Base-by-base conservation (phyloP, 306 rosid species). In the Begonia masoniana region DNA sequence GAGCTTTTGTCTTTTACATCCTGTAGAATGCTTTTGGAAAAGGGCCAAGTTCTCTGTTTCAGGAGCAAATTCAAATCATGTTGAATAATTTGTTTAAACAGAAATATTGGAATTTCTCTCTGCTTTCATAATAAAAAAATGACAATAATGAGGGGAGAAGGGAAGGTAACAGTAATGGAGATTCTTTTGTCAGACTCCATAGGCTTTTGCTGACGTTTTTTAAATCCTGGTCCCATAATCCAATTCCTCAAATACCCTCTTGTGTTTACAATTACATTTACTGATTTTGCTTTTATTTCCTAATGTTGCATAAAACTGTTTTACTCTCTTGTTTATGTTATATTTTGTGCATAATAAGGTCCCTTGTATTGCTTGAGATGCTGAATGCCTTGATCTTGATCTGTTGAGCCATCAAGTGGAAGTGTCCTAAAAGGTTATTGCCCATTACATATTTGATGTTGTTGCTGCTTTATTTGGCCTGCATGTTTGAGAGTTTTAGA, bases 31-130 rank as follows among this genome's bases (percentile, higher is more conserved):
- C 41, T 62, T 63, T 24, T 61, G 43, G 65, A 73, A 63, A 56
- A 69, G 66, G 84, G 70, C 83, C 76, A 74, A 72, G 74, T 76
- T 70, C 76, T 72, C 62, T 76, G 87, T 69, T 66, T 66, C 58
- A 55, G 63, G 41, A 74, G 65, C 75, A 64, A 65, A 70, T 65
- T 79, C 71, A 61, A 68, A 72, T 74, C 75, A 65, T 63, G 63
- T 71, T 52, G 70, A 74, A 56, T 71, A 58, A 76, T 69, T 83
- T 78, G 74, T 61, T 70, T 70, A 61, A 69, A 76, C 82, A 69
- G 74, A 78, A 80, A 53, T 23, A 15, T 66, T 77, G 70, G 75
- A 66, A 61, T 66, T 71, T 62, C 75, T 69, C 26, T 67, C 51
- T 12, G 56, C 65, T 4, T 10, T 45, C 15, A 24, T 66, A 43